Percentiles rank a stretch among this genome's conserved stretches.
Evolutionary conservation across 2,329 filamentous ascomycete genomes (phyloP).

Genomic region (Paraconiothyrium brasiliense): DNA sequence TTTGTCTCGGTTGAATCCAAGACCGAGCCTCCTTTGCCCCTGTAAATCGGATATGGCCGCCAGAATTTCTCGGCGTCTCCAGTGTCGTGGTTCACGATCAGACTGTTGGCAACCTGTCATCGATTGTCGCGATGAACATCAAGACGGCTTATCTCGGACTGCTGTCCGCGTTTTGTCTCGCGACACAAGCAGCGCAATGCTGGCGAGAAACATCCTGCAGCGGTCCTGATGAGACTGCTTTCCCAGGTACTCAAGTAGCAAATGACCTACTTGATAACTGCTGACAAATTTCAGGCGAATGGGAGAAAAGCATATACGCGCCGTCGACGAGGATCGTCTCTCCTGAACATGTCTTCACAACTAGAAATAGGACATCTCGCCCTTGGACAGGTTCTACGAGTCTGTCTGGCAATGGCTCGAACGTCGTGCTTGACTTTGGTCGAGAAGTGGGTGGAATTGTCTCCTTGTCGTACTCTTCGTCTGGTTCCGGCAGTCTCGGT

Average conservation of each 20-base stretch:
- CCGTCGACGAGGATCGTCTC: slow-evolving; percentile 61
- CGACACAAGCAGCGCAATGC: slow-evolving; percentile 47
- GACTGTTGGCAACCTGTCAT: not conserved
- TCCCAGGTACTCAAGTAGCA: slow-evolving; percentile 42
- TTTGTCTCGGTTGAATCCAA: slow-evolving; percentile 19
- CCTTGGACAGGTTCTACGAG: slow-evolving; percentile 39
- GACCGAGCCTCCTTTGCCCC: slow-evolving; percentile 11
- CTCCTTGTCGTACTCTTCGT: slow-evolving; percentile 60
- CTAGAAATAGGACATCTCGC: slow-evolving; percentile 40
- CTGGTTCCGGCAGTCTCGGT: slow-evolving; percentile 48
- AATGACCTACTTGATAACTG: not conserved
- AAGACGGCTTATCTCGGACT: slow-evolving; percentile 28
- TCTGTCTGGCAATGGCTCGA: slow-evolving; percentile 59
- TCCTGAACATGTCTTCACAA: slow-evolving; percentile 57
- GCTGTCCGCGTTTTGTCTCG: not conserved
- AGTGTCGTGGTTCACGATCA: not conserved
- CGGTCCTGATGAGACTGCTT: slow-evolving; percentile 60
- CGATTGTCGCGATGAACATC: slow-evolving; percentile 6
- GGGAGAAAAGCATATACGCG: slow-evolving; percentile 68
- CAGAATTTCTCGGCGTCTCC: not conserved
- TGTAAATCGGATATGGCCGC: not conserved
- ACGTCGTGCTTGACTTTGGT: slow-evolving; percentile 68
- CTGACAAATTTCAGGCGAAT: slow-evolving; percentile 54
- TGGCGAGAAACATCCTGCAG: slow-evolving; percentile 66
- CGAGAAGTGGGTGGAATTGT: slow-evolving; percentile 66